Evolutionary conservation across 2,329 filamentous ascomycete species (phyloP).

Genomic region (Arthrobotrys conoides): DNA sequence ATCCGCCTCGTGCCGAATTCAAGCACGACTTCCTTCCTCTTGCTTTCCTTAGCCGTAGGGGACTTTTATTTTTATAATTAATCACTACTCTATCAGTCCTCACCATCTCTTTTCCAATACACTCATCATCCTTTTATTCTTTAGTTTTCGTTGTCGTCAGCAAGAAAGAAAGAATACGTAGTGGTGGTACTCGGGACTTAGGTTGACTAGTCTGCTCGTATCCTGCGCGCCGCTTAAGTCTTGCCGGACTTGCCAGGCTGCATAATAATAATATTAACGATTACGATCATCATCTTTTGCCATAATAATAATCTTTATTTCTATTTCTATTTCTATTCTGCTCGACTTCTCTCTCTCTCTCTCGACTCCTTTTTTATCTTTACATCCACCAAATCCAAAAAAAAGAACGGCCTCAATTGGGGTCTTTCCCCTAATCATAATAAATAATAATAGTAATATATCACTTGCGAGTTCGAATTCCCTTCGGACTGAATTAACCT

Average conservation of each 20-base stretch:
- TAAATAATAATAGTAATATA: not conserved
- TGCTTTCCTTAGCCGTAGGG: slow-evolving; percentile 41
- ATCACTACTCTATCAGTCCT: slow-evolving; percentile 28
- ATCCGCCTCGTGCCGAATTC: slow-evolving; percentile 59
- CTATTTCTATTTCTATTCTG: no score
- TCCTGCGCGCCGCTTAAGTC: no score
- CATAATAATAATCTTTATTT: no score
- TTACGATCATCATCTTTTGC: no score
- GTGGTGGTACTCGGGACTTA: not conserved
- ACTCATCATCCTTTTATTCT: not conserved
- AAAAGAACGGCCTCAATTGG: slow-evolving; percentile 10
- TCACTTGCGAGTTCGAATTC: not conserved
- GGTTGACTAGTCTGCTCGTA: no score
- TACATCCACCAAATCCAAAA: not conserved
- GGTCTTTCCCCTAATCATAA: not conserved
- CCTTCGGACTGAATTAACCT: slow-evolving; percentile 8
- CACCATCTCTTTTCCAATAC: slow-evolving; percentile 27
- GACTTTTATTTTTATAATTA: slow-evolving; percentile 29
- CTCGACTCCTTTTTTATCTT: not conserved
- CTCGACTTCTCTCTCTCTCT: no score
- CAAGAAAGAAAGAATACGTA: not conserved
- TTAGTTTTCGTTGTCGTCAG: not conserved
- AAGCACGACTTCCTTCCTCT: slow-evolving; percentile 40
- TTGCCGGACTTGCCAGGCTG: no score
- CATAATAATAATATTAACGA: no score